These are phyloP conservation scores for Daedaleopsis nitida DNA, from an alignment of 768 basidiomycete genomes.

Conservation along the genomic window DNA sequence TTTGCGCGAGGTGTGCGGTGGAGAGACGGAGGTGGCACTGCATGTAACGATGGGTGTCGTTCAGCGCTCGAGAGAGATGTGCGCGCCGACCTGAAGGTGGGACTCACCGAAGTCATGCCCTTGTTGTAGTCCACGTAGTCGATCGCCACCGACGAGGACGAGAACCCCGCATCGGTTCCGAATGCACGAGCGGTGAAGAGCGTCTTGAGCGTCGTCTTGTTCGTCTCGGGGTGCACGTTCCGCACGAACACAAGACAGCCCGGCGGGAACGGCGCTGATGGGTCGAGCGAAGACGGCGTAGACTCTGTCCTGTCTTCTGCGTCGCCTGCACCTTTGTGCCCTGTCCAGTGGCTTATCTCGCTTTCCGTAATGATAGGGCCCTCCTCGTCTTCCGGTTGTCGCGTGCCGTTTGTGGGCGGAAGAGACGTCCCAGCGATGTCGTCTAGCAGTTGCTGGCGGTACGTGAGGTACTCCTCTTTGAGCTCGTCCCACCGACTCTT, in stretches of 20 bases:
- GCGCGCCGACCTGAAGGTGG: background rate
- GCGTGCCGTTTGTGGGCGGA: background rate
- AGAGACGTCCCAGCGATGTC: constrained; percentile 35
- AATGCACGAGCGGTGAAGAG: constrained; percentile 53
- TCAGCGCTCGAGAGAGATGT: background rate
- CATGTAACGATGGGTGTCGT: background rate
- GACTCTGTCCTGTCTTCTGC: background rate
- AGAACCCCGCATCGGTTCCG: background rate
- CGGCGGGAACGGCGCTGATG: constrained; percentile 51
- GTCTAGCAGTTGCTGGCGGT: constrained; percentile 56
- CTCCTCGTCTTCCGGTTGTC: background rate
- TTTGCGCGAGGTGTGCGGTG: constrained; percentile 46
- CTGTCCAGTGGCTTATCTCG: no score
- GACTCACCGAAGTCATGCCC: constrained; percentile 69
- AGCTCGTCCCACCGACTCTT: constrained; percentile 65
- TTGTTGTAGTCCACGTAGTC: constrained; percentile 84
- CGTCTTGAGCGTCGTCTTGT: constrained; percentile 74
- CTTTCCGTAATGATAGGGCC: background rate
- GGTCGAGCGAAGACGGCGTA: background rate
- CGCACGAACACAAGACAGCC: constrained; percentile 72
- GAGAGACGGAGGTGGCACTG: constrained; percentile 78
- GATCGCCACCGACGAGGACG: constrained; percentile 38
- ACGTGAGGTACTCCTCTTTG: constrained; percentile 69
- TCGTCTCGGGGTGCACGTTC: constrained; percentile 72
- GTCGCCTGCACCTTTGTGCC: background rate